Evolutionary conservation across 176 grass and related monocot genomes (phyloP), one percentile per base, ranked within the genome.

Genomic region (Leersia perrieri): DNA sequence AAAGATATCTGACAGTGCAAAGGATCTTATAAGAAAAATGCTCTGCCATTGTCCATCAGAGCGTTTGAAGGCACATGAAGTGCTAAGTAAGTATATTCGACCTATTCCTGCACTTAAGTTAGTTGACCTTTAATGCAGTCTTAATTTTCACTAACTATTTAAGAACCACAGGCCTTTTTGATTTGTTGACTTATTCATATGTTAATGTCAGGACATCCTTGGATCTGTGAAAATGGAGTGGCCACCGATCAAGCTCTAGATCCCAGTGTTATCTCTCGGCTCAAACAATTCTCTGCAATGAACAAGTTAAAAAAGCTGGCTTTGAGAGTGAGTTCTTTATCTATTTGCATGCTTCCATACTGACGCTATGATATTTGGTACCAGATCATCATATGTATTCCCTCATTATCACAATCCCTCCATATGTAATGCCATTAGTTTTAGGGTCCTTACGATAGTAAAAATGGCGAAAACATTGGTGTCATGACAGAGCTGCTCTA

Each of bases 21-120:
- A 99, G 77, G 81, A 95, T 87, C 88, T 99, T 33, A 95, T 99
- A 82, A 93, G 63, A 76, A 95, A 93, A 72, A 99, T 99, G 96
- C 90, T 99, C 23, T 84, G 58, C 30, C 77, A 91, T 77, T 78
- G 29, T 77, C 90, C 93, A 89, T 89, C 84, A 26, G 82, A 95
- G 60, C 90, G 96, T 63, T 77, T 95, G 76, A 95, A 90, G 72
- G 88, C 96, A 47, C 89, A 99, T 93, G 86, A 95, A 95, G 92
- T 95, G 60, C 83, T 99, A 80, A 82, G 96, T 99, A 75, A 79
- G 93, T 90, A 44, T 73, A 67, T 64, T 61, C 63, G 68, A 12
- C 29, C 1, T 84, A 60, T 64, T 44, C 62, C 31, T 72, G 84
- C 30, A 40, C 41, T 58, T 57, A 62, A 14, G 28, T 39, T 66